These are phyloP conservation scores for Termitomyces sp. DNA, from an alignment of 768 basidiomycete genomes.

Conservation along the genomic window DNA sequence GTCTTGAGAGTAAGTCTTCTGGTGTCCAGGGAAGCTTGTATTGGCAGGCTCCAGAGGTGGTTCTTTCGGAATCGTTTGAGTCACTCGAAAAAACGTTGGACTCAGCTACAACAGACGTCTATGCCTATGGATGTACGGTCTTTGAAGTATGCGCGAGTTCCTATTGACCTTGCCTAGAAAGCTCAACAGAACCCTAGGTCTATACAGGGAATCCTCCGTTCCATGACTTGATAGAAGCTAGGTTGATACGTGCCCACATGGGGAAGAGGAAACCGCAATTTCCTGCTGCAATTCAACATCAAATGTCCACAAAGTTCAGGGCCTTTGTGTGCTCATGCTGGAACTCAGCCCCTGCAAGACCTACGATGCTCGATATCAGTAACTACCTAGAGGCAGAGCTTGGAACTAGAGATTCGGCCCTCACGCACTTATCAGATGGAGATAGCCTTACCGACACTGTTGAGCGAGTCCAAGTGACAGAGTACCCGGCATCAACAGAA, in stretches of 20 bases:
- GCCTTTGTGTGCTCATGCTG: conserved; percentile 5
- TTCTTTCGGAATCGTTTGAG: neutral
- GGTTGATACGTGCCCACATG: conserved; percentile 3
- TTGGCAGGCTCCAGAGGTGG: conserved; percentile 11
- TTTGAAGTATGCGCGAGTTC: conserved; percentile 8
- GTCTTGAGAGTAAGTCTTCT: conserved; percentile 7
- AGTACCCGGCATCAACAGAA: neutral
- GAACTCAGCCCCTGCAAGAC: conserved; percentile 3
- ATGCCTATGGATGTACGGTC: conserved; percentile 15
- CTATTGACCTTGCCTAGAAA: neutral
- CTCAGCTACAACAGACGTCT: conserved; percentile 11
- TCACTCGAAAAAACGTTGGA: neutral
- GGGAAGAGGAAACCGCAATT: neutral
- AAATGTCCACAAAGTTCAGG: neutral
- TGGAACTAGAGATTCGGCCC: neutral
- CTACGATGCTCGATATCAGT: conserved; percentile 4
- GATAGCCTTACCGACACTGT: neutral
- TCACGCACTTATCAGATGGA: neutral
- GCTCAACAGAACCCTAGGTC: neutral
- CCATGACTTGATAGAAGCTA: neutral
- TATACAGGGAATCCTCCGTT: conserved; percentile 16
- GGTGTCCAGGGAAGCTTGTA: conserved; percentile 8
- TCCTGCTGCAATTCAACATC: neutral
- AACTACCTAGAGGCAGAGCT: neutral
- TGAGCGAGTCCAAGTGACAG: neutral